Base-by-base conservation (phyloP, 2,329 filamentous ascomycete species). In the Beauveria rudraprayagi region DNA sequence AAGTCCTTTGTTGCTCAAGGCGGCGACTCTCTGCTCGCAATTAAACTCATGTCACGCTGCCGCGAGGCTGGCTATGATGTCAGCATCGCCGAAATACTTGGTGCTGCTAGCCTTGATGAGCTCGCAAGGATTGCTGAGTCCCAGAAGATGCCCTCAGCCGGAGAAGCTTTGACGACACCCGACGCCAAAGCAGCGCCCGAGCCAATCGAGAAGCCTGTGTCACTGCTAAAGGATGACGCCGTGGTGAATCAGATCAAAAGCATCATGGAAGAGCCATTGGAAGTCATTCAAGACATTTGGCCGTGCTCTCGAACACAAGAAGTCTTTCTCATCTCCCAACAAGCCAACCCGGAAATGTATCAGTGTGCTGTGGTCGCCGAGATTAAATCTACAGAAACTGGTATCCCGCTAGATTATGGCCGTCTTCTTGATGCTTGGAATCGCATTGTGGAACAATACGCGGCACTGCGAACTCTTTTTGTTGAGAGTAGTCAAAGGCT, bases 401-500 rank as follows among this genome's bases (percentile, higher is more conserved):
- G n/a, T 10, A n/a, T 3, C 24, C 10, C 19, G 2, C n/a, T 46
- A 1, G n/a, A 46, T 2, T n/a, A 24, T 11, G 10, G 5, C 5
- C 43, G 43, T 22, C 43, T 46, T 9, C 9, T 10, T 4, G 10
- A 46, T 46, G 43, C 43, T 5, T 46, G 43, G 43, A 46, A 11
- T 4, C 24, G 19, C 8, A 40, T 48, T 5, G 55, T 53, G 11
- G 43, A 57, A 46, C 60, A 37, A 17, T 55, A 62, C 44, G 24
- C 60, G 22, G 43, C 51, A 16, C 47, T 62, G 2, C 34, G 60
- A 17, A 62, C 60, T 9, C 16, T 47, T 14, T 62, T 62, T 30
- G n/a, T 59, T 7, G 60, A 62, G 44, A 62, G 60, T 28, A 58
- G 26, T 28, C 24, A 57, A 26, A 55, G 55, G 7, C 54, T 41